phyloP scores from a whole-genome alignment of 345 rosid species.

The Kandelia obovata region DNA sequence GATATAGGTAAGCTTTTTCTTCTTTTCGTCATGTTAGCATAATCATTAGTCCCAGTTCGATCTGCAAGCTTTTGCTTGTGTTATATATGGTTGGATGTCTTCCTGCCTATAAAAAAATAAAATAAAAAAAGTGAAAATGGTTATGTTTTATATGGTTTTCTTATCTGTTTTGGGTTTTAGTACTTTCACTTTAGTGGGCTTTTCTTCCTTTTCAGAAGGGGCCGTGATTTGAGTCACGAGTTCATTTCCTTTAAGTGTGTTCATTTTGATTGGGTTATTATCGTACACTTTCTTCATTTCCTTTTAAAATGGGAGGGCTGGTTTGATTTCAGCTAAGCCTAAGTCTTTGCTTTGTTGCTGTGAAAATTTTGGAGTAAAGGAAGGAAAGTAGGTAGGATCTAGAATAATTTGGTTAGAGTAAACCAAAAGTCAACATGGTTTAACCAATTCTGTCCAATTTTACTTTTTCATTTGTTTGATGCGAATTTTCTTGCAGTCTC shows the following conservation, averaged over 20 bases:
- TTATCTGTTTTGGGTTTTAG: too few relatives aligned
- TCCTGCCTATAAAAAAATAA: too few relatives aligned
- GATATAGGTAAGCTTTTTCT: too few relatives aligned
- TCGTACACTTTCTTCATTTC: neutral
- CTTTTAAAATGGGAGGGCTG: neutral
- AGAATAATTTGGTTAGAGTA: neutral
- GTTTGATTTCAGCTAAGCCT: neutral
- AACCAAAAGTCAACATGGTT: neutral
- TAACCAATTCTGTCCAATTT: neutral
- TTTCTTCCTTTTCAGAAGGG: too few relatives aligned
- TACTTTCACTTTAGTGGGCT: too few relatives aligned
- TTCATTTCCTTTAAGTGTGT: neutral
- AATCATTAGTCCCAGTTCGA: too few relatives aligned
- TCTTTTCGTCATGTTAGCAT: too few relatives aligned
- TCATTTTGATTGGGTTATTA: neutral
- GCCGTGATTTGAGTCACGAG: neutral
- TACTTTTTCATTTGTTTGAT: constrained; percentile 1
- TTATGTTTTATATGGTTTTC: too few relatives aligned
- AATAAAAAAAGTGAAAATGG: too few relatives aligned
- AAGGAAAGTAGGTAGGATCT: neutral
- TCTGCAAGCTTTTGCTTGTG: too few relatives aligned
- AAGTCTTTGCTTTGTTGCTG: neutral
- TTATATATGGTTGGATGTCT: too few relatives aligned
- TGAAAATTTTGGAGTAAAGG: neutral
- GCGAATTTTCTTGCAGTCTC: neutral